Conservation (phyloP, 352 stramenopile genomes). For the Pythium chondricola region DNA sequence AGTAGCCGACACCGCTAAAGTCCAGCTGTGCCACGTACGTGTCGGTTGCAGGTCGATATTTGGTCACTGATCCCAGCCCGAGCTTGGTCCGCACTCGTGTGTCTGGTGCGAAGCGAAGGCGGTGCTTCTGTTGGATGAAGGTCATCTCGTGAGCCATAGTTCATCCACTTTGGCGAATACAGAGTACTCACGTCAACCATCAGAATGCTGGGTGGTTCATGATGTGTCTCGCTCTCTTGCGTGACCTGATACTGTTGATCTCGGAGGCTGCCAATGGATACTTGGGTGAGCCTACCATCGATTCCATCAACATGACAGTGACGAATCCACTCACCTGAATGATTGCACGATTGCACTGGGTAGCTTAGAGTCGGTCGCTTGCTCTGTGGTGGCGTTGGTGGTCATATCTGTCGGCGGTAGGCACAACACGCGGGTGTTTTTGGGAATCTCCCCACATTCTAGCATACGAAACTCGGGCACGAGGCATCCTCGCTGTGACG, state of each 20-base stretch:
- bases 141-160: too few relatives aligned
- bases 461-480: conserved; percentile 66
- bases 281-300: background rate
- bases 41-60: conserved; percentile 24
- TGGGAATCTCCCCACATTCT: conserved; percentile 58
- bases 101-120: conserved; percentile 23
- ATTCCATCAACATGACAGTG: background rate
- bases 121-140: conserved; percentile 25
- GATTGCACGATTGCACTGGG: conserved; percentile 20
- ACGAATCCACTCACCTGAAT: conserved; percentile 23
- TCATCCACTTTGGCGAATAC: too few relatives aligned
- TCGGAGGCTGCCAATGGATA: conserved; percentile 8
- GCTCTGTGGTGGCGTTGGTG: background rate
- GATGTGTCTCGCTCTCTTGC: background rate
- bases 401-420: too few relatives aligned
- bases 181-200: too few relatives aligned
- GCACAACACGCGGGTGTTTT: conserved; percentile 37
- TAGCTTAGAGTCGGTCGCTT: background rate
- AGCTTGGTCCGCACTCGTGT: conserved; percentile 35
- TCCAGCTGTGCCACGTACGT: conserved; percentile 38
- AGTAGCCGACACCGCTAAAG: conserved; percentile 32
- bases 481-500: conserved; percentile 34
- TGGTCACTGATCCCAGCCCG: conserved; percentile 17
- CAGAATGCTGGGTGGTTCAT: too few relatives aligned
- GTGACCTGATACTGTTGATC: conserved; percentile 18